Conservation (phyloP, 257 asterid genomes). For the Salvia splendens region DNA sequence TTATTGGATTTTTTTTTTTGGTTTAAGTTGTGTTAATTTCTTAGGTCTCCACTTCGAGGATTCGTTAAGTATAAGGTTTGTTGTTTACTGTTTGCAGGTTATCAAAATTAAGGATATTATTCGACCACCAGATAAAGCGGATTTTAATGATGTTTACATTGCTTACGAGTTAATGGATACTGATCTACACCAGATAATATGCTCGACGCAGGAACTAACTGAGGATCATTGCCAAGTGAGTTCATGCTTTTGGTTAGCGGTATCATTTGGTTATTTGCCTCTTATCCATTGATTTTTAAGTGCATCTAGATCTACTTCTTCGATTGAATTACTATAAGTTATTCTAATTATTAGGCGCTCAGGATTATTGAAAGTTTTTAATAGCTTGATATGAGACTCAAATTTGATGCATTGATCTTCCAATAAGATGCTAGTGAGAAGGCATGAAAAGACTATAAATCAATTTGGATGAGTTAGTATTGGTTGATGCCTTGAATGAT, state of each 20-base stretch:
- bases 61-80: not conserved
- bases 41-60: not conserved
- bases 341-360: not conserved
- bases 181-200: constrained; percentile 84
- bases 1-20: not conserved
- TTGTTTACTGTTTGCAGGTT: constrained; percentile 40
- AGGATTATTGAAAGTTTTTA: constrained; percentile 1
- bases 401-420: constrained; percentile 11
- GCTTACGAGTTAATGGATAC: constrained; percentile 89
- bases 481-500: not conserved
- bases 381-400: not conserved
- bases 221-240: constrained; percentile 92
- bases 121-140: constrained; percentile 64
- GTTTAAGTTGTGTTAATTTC: not conserved
- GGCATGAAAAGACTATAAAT: not conserved
- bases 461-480: constrained; percentile 1
- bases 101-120: constrained; percentile 78
- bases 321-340: not conserved
- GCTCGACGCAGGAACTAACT: constrained; percentile 72
- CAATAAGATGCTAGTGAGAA: constrained; percentile 7
- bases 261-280: constrained; percentile 11
- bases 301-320: not conserved
- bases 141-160: constrained; percentile 73
- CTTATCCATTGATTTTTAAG: not conserved
- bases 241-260: not conserved